phyloP scores from a whole-genome alignment of 371 early-diverging fungal genomes.

The Umbelopsis sp. region DNA sequence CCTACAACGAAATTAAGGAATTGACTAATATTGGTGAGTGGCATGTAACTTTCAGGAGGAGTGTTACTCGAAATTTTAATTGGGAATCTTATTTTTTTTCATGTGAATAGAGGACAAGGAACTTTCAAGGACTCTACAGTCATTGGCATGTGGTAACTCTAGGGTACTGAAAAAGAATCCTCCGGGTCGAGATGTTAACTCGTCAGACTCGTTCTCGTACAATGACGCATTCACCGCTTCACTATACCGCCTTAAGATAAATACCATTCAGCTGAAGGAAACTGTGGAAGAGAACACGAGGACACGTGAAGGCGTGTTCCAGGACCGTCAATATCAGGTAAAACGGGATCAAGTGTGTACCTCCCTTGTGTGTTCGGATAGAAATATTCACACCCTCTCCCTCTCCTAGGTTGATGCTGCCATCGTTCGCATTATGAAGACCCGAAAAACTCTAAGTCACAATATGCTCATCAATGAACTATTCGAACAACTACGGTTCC shows the following conservation, averaged over 20 bases:
- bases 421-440: conserved; percentile 94
- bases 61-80: background rate
- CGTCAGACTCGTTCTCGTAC: conserved; percentile 70
- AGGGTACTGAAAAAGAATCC: conserved; percentile 73
- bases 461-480: conserved; percentile 74
- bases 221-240: conserved; percentile 70
- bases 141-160: conserved; percentile 81
- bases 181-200: conserved; percentile 51
- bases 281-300: conserved; percentile 75
- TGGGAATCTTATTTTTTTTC: background rate
- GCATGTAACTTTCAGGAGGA: background rate
- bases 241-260: conserved; percentile 77
- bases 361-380: too few species aligned
- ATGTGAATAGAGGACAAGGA: conserved; percentile 65
- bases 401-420: conserved; percentile 82
- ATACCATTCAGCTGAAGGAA: conserved; percentile 83
- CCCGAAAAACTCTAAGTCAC: conserved; percentile 70
- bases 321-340: conserved; percentile 73
- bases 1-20: conserved; percentile 71
- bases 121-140: conserved; percentile 78
- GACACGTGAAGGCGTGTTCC: conserved; percentile 73
- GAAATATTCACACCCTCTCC: background rate
- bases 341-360: background rate
- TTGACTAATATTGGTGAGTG: conserved; percentile 65
- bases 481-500: conserved; percentile 76